These are phyloP conservation scores for Coniella lustricola DNA, from an alignment of 2,329 filamentous ascomycete species.

Conservation along the genomic window DNA sequence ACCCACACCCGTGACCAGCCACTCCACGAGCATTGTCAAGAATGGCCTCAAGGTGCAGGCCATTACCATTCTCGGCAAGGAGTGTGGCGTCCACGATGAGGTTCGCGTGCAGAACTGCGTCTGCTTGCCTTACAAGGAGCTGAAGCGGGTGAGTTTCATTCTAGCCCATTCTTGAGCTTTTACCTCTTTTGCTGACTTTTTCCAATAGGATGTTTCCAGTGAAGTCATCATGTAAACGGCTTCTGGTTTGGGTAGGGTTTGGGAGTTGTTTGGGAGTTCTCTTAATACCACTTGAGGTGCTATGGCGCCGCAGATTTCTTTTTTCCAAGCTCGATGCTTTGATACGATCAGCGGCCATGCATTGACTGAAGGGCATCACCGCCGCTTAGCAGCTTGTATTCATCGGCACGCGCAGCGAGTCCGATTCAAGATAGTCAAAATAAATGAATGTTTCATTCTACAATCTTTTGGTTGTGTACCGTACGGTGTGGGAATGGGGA, in stretches of 20 bases:
- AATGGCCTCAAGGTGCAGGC: conserved; percentile 98
- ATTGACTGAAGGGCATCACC: no score
- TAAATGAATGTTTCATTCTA: no score
- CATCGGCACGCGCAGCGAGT: no score
- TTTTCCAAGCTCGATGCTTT: no score
- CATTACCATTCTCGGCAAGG: conserved; percentile 95
- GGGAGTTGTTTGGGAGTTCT: not conserved
- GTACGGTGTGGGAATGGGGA: no score
- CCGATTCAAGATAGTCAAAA: no score
- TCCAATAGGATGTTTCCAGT: conserved; percentile 66
- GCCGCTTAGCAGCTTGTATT: no score
- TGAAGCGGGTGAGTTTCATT: conserved; percentile 76
- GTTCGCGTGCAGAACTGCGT: conserved; percentile 96
- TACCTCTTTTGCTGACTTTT: not conserved
- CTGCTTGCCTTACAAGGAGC: conserved; percentile 93
- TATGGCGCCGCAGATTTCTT: not conserved
- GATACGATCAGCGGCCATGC: no score
- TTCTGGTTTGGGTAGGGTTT: not conserved
- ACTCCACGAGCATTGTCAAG: conserved; percentile 92
- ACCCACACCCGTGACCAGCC: conserved; percentile 77
- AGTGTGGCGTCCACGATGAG: conserved; percentile 89
- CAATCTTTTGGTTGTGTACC: no score
- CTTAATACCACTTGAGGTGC: not conserved
- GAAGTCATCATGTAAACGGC: conserved; percentile 57
- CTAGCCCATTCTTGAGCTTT: not conserved